Percentiles rank a stretch among this genome's conserved stretches.
Conservation (phyloP, 1,284 basidiomycete species). For the Fereydounia khargensis region DNA sequence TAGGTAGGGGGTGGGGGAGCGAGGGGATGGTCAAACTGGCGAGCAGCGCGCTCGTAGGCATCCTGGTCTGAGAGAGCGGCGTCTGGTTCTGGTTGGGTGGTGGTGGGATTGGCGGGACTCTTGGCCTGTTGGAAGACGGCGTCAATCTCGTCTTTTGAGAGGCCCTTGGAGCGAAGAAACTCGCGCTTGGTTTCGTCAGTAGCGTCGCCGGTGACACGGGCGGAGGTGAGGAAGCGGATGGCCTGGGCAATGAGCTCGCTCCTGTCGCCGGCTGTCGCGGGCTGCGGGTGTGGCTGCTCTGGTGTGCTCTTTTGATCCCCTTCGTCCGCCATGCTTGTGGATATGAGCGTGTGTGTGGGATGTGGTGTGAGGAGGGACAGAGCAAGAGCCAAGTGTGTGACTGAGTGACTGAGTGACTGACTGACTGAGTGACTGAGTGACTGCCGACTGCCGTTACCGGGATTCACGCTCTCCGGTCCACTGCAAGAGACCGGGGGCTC, state of each 20-base stretch:
- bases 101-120: conserved; percentile 16
- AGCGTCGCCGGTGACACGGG: conserved; percentile 17
- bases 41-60: conserved; percentile 30
- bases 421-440: too few species aligned
- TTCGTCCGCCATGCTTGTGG: too few species aligned
- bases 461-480: too few species aligned
- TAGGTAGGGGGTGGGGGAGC: conserved; percentile 35
- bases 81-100: conserved; percentile 1
- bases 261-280: conserved; percentile 5
- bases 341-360: too few species aligned
- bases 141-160: conserved; percentile 41
- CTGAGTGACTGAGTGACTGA: too few species aligned
- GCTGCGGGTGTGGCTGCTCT: too few species aligned
- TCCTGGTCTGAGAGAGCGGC: too few species aligned
- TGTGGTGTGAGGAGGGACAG: too few species aligned
- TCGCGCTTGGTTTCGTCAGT: conserved; percentile 29
- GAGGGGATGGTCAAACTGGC: conserved; percentile 41
- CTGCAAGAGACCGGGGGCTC: too few species aligned
- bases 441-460: too few species aligned
- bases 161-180: conserved; percentile 47
- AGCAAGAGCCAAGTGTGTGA: too few species aligned
- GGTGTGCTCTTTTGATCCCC: too few species aligned
- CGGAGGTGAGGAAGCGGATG: conserved; percentile 50
- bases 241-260: conserved; percentile 45
- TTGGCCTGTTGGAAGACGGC: conserved; percentile 38